phyloP scores from a whole-genome alignment of 2,329 filamentous ascomycete species.

The Talaromyces sp. region DNA sequence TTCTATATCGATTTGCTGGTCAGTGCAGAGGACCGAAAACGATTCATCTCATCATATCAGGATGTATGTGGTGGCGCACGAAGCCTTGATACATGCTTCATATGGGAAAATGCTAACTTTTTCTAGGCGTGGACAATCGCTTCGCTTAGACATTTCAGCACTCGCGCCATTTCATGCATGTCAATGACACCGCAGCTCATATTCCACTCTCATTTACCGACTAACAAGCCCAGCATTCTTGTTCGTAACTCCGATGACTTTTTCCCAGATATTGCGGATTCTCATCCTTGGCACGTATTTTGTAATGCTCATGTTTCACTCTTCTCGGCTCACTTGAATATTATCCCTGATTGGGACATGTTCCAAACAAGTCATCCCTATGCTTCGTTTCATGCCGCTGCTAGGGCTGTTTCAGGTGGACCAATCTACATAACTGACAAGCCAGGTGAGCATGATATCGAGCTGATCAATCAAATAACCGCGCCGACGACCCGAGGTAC shows the following conservation, averaged over 20 bases:
- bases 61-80: constrained; percentile 48
- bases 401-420: constrained; percentile 82
- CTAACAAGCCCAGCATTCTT: constrained; percentile 68
- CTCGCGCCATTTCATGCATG: constrained; percentile 88
- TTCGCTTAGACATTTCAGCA: constrained; percentile 72
- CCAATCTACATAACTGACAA: constrained; percentile 93
- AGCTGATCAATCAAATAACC: constrained; percentile 76
- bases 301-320: constrained; percentile 86
- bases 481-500: constrained; percentile 67
- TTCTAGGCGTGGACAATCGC: constrained; percentile 66
- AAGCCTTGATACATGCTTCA: not conserved
- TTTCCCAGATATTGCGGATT: constrained; percentile 75
- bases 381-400: constrained; percentile 82
- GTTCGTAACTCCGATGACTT: constrained; percentile 87
- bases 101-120: not conserved
- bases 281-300: constrained; percentile 94
- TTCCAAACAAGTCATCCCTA: constrained; percentile 67
- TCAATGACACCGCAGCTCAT: constrained; percentile 81
- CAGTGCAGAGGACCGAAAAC: constrained; percentile 65
- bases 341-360: constrained; percentile 81
- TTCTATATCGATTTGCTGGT: constrained; percentile 78
- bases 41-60: constrained; percentile 71
- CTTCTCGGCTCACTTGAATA: constrained; percentile 78
- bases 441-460: constrained; percentile 74
- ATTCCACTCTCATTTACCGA: constrained; percentile 77